Evolutionary conservation across 116 monocot species (phyloP).

Genomic region (Papilionanthe hybrid): DNA sequence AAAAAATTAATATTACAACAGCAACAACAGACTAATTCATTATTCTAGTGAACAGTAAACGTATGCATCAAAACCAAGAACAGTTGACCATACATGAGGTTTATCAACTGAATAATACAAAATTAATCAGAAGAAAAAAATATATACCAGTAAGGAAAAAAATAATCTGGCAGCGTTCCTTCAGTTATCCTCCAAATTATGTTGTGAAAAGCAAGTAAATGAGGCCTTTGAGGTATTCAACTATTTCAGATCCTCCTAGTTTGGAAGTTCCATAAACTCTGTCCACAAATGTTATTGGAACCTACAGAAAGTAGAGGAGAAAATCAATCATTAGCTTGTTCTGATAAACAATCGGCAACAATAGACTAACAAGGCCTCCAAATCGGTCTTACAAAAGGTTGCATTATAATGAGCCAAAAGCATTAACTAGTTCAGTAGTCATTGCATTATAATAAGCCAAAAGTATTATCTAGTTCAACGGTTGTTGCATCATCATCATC

Average conservation of each 20-base stretch:
- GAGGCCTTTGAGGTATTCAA: conserved; percentile 91
- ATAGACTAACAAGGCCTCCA: not conserved
- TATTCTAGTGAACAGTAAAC: not conserved
- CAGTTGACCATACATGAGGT: not conserved
- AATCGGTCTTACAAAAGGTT: not conserved
- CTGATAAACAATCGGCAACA: not conserved
- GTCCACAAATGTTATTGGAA: conserved; percentile 95
- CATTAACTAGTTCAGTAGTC: no score
- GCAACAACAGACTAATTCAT: not conserved
- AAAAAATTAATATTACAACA: not conserved
- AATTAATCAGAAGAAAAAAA: not conserved
- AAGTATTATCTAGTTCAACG: no score
- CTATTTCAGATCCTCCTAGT: conserved; percentile 97
- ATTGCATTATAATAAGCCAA: no score
- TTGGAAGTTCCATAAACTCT: conserved; percentile 96
- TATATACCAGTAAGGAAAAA: not conserved
- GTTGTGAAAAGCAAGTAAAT: conserved; percentile 77
- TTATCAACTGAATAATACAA: not conserved
- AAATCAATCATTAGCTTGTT: not conserved
- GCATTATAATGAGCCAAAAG: no score
- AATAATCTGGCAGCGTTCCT: not conserved
- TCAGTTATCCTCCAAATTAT: conserved; percentile 12
- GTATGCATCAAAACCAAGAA: not conserved
- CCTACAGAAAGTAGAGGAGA: conserved; percentile 29
- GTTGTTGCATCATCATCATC: no score